Evolutionary conservation across 1,284 basidiomycete genomes (phyloP).

Genomic region (Sutorius eximius): DNA sequence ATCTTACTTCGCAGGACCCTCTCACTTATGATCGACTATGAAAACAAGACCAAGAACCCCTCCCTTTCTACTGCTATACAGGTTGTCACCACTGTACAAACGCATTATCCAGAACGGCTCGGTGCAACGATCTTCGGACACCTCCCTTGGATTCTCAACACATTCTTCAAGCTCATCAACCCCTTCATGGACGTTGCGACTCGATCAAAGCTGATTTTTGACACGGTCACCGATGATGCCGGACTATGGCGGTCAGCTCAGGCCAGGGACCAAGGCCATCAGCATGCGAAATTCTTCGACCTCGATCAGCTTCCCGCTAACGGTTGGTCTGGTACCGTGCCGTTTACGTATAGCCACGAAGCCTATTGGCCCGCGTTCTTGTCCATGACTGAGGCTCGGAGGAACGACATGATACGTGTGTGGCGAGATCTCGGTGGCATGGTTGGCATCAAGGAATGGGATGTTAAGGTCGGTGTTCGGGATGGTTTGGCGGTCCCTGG

Average conservation of each 20-base stretch:
- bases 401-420: conserved; percentile 49
- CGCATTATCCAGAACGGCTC: conserved; percentile 91
- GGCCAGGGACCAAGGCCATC: conserved; percentile 16
- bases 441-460: conserved; percentile 73
- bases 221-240: conserved; percentile 41
- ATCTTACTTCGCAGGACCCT: conserved; percentile 47
- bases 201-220: conserved; percentile 68
- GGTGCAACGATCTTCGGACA: conserved; percentile 84
- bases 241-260: conserved; percentile 28
- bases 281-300: conserved; percentile 57
- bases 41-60: conserved; percentile 76
- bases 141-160: conserved; percentile 77
- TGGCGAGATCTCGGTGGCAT: conserved; percentile 66
- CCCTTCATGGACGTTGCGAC: conserved; percentile 84
- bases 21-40: conserved; percentile 78
- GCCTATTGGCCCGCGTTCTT: conserved; percentile 75
- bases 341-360: conserved; percentile 73
- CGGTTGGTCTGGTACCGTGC: conserved; percentile 58
- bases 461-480: conserved; percentile 34
- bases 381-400: conserved; percentile 51
- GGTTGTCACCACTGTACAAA: conserved; percentile 77
- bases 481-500: conserved; percentile 10
- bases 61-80: conserved; percentile 62
- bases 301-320: conserved; percentile 57
- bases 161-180: conserved; percentile 81